Evolutionary conservation across 2,329 filamentous ascomycete genomes (phyloP).

Genomic region (Teratosphaeriaceae sp.): DNA sequence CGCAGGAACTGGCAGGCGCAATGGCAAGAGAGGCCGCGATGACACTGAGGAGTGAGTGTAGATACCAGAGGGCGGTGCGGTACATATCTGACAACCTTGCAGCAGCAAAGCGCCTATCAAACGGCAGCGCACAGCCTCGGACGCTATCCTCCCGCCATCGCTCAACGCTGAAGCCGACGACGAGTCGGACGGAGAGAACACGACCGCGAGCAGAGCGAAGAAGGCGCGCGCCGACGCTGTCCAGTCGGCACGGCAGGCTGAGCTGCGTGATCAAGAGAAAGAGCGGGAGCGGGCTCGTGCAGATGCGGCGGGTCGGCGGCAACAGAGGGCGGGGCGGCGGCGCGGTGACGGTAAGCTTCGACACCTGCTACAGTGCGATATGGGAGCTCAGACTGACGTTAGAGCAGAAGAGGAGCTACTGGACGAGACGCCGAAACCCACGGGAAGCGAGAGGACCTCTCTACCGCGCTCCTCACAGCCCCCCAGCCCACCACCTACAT

Average conservation of each 20-base stretch:
- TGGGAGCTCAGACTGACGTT: background rate
- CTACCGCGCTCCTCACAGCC: constrained; percentile 39
- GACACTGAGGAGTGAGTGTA: constrained; percentile 84
- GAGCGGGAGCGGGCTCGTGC: constrained; percentile 67
- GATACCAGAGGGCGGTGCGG: background rate
- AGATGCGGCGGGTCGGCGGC: constrained; percentile 72
- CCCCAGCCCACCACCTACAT: constrained; percentile 28
- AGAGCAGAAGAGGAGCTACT: constrained; percentile 34
- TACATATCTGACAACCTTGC: constrained; percentile 11
- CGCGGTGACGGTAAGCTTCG: constrained; percentile 64
- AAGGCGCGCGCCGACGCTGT: constrained; percentile 42
- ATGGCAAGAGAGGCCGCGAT: constrained; percentile 77
- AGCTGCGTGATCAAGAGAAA: constrained; percentile 54
- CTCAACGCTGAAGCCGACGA: constrained; percentile 47
- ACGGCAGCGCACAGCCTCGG: constrained; percentile 75
- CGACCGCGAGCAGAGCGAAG: constrained; percentile 24
- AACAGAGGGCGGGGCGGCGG: constrained; percentile 72
- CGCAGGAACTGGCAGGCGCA: constrained; percentile 52
- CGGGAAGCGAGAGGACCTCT: constrained; percentile 29
- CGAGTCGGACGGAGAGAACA: constrained; percentile 66
- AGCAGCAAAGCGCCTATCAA: constrained; percentile 69
- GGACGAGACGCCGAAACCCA: constrained; percentile 52
- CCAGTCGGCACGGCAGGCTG: constrained; percentile 52
- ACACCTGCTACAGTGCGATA: no score
- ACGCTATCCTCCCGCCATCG: constrained; percentile 50